A percentile compares a stretch with the other conserved stretches of the same genome.
Conservation (phyloP, 176 grass and related monocot genomes). For the Bonia amplexicaulis region DNA sequence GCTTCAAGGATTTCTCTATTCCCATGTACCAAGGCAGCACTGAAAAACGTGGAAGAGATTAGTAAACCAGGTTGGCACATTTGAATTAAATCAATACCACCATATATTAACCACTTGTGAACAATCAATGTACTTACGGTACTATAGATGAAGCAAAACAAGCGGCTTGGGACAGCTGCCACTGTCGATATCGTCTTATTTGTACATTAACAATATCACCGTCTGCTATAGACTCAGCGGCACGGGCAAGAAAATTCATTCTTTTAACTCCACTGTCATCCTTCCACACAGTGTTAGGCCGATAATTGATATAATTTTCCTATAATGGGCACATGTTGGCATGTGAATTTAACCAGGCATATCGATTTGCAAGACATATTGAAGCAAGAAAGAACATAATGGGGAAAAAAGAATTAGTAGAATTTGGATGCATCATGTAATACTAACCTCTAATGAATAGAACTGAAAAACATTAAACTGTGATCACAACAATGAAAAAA, state of each 20-base stretch:
- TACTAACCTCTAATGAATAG: neutral
- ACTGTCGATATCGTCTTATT: conserved; percentile 96
- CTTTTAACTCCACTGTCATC: conserved; percentile 97
- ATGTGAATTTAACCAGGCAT: conserved; percentile 9
- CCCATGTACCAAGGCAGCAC: conserved; percentile 91
- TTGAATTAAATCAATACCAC: conserved; percentile 13
- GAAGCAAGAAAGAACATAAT: neutral
- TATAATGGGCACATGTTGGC: conserved; percentile 28
- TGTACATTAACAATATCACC: conserved; percentile 97
- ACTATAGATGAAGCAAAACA: conserved; percentile 90
- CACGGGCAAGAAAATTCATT: conserved; percentile 71
- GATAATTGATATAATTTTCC: conserved; percentile 99
- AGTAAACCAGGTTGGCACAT: conserved; percentile 6
- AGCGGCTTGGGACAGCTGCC: conserved; percentile 92
- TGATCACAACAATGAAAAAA: neutral
- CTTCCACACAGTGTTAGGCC: conserved; percentile 65
- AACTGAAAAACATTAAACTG: neutral
- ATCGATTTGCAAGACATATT: neutral
- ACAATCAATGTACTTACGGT: conserved; percentile 63
- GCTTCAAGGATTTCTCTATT: conserved; percentile 80
- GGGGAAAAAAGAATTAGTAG: neutral
- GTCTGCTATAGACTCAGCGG: conserved; percentile 83
- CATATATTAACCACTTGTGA: neutral
- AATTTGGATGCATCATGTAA: neutral
- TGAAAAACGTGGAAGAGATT: conserved; percentile 36